phyloP scores from a whole-genome alignment of 2,329 filamentous ascomycete species.

The Aureobasidium namibiae region DNA sequence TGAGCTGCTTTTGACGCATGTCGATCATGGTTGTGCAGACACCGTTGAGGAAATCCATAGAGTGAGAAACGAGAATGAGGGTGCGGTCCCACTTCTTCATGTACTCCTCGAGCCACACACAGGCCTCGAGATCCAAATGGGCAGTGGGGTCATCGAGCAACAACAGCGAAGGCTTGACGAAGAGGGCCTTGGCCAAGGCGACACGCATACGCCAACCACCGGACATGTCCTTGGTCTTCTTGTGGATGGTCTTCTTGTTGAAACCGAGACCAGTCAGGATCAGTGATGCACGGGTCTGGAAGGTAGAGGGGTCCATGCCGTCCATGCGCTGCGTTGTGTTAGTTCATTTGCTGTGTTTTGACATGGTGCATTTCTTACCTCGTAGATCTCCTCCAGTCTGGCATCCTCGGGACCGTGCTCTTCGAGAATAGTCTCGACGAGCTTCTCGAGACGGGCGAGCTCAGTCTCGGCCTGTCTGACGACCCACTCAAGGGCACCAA shows the following conservation, averaged over 20 bases:
- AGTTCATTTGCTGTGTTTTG: slow-evolving; percentile 10
- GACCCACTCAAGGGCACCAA: slow-evolving; percentile 95
- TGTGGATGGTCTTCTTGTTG: slow-evolving; percentile 95
- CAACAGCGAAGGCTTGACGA: slow-evolving; percentile 93
- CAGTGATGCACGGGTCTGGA: slow-evolving; percentile 87
- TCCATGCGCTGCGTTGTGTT: slow-evolving; percentile 64
- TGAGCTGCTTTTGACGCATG: slow-evolving; percentile 79
- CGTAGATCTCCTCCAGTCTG: slow-evolving; percentile 87
- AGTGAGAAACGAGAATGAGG: slow-evolving; percentile 92
- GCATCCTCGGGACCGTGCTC: slow-evolving; percentile 86
- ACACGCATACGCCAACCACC: slow-evolving; percentile 99
- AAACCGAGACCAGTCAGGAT: slow-evolving; percentile 98
- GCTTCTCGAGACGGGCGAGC: slow-evolving; percentile 78
- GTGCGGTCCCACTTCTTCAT: slow-evolving; percentile 99
- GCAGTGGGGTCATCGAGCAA: slow-evolving; percentile 97
- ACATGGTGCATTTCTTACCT: slow-evolving; percentile 53
- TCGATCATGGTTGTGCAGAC: slow-evolving; percentile 98
- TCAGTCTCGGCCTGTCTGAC: slow-evolving; percentile 89
- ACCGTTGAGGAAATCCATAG: slow-evolving; percentile 98
- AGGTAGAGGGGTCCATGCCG: slow-evolving; percentile 96
- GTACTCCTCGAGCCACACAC: slow-evolving; percentile 99
- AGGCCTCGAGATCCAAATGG: slow-evolving; percentile 98
- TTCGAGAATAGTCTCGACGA: slow-evolving; percentile 86
- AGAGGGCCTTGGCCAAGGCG: slow-evolving; percentile 90
- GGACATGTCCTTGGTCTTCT: slow-evolving; percentile 99